These are phyloP conservation scores for Agaricus blazei DNA, from an alignment of 768 basidiomycete species.

Conservation along the genomic window DNA sequence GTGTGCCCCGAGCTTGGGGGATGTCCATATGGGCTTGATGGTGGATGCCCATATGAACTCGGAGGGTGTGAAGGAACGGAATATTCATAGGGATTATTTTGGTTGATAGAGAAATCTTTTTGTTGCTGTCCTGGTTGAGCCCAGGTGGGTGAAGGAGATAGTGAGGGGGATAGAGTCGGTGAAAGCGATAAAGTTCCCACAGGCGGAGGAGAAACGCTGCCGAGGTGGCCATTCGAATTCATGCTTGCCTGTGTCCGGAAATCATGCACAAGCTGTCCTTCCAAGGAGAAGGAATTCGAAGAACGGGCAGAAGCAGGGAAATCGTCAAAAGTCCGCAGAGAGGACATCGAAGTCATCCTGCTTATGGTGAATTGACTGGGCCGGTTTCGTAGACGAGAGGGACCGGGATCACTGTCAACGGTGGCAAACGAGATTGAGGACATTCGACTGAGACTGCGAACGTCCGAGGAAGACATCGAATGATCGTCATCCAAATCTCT, in stretches of 20 bases:
- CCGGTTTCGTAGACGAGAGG: conserved; percentile 57
- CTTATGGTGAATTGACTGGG: conserved; percentile 62
- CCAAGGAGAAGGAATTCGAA: conserved; percentile 74
- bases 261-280: conserved; percentile 71
- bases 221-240: conserved; percentile 58
- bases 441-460: conserved; percentile 69
- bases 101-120: conserved; percentile 22
- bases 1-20: conserved; percentile 58
- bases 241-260: conserved; percentile 70
- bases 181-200: conserved; percentile 72
- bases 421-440: conserved; percentile 80
- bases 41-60: conserved; percentile 43
- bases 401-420: conserved; percentile 84
- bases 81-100: conserved; percentile 26
- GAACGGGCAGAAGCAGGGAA: conserved; percentile 70
- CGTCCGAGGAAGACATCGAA: conserved; percentile 86
- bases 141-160: conserved; percentile 50
- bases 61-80: conserved; percentile 30
- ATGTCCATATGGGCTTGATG: conserved; percentile 46
- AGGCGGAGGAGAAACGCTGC: conserved; percentile 71
- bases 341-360: conserved; percentile 73
- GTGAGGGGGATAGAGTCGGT: conserved; percentile 49
- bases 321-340: conserved; percentile 70
- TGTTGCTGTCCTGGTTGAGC: conserved; percentile 37
- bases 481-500: conserved; percentile 87